Conservation (phyloP, 75 land plant species). For the Chamaecyparis obtusa region DNA sequence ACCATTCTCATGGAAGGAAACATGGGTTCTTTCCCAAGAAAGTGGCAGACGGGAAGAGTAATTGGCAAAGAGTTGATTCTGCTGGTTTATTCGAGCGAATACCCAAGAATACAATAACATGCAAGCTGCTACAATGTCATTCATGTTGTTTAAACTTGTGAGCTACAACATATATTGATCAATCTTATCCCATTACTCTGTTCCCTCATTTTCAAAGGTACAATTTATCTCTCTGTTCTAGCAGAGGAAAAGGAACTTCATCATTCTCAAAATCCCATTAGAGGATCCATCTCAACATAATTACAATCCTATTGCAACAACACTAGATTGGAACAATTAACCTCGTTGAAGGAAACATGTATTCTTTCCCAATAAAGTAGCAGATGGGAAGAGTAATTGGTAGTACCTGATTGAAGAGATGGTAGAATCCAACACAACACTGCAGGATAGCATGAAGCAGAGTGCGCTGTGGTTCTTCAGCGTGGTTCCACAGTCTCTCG, state of each 20-base stretch:
- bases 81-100: not conserved
- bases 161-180: not conserved
- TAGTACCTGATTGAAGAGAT: constrained; percentile 77
- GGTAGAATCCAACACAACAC: constrained; percentile 86
- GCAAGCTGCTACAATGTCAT: not conserved
- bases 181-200: not conserved
- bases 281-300: not conserved
- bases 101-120: not conserved
- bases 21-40: not conserved
- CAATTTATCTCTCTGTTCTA: not conserved
- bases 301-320: not conserved
- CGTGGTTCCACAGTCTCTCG: constrained; percentile 72
- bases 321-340: not conserved
- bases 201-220: not conserved
- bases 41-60: too few relatives aligned
- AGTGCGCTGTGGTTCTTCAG: constrained; percentile 72
- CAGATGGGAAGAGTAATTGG: not conserved
- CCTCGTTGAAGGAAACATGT: not conserved
- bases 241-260: not conserved
- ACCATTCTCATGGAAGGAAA: not conserved
- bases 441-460: constrained; percentile 82
- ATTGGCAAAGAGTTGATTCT: not conserved
- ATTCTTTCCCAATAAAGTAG: not conserved
- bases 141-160: not conserved
- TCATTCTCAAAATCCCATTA: not conserved